These are phyloP conservation scores for Paramecium primaurelia DNA, from an alignment of 73 alveolate species.

Conservation along the genomic window DNA sequence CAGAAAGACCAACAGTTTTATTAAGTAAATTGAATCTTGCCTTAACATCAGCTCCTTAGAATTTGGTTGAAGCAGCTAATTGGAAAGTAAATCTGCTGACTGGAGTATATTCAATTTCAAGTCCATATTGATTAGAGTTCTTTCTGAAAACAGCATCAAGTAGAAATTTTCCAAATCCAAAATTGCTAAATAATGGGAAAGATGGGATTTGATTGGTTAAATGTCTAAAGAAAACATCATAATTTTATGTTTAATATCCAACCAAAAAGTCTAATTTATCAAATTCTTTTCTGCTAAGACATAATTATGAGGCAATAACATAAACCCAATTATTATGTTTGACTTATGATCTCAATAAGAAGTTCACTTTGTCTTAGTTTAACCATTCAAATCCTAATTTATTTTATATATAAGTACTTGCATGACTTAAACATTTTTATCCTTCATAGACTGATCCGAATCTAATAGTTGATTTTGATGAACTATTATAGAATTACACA, in stretches of 20 bases:
- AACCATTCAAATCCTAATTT: slow-evolving; percentile 26
- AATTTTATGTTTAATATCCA: background rate
- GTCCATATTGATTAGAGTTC: background rate
- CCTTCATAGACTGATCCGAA: slow-evolving; percentile 34
- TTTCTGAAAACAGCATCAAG: background rate
- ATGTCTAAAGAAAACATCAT: slow-evolving; percentile 29
- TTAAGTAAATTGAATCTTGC: background rate
- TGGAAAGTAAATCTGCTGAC: background rate
- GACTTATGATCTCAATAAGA: slow-evolving; percentile 18
- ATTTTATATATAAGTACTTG: background rate
- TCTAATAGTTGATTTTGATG: background rate
- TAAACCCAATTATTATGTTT: background rate
- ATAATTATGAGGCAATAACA: background rate
- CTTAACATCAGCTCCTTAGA: background rate
- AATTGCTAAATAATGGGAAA: background rate
- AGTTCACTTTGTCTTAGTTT: background rate
- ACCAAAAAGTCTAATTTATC: slow-evolving; percentile 6
- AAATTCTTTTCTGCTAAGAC: background rate
- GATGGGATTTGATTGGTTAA: background rate
- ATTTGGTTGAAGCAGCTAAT: background rate
- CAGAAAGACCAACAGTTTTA: background rate
- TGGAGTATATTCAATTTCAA: background rate
- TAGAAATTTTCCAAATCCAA: slow-evolving; percentile 8
- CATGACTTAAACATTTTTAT: background rate
- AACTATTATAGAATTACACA: background rate